Evolutionary conservation across 768 basidiomycete genomes (phyloP), one percentile per base, ranked within the genome.

Genomic region (Xerocomellus intermedius): DNA sequence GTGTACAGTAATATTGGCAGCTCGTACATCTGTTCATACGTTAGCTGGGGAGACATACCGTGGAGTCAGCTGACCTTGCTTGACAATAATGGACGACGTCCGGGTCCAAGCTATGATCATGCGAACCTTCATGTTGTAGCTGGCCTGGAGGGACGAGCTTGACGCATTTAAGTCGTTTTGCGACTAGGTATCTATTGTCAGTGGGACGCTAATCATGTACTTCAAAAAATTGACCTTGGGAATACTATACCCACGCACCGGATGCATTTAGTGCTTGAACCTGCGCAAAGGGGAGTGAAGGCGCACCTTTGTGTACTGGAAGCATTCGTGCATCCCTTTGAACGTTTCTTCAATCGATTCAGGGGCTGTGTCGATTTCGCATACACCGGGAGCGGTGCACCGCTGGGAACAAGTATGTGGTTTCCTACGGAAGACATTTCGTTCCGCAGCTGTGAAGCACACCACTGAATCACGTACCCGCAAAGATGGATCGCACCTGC

Each of bases 261-360:
- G 26, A 26, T 48, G 10, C 2, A 14, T 30, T 45, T 17, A 35
- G 19, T 8, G 8, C 9, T 33, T 17, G 7, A 50, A 48, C 16
- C 21, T 19, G 13, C 6, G 26, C 26, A 12, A 48, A 19, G 17
- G 16, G 12, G 28, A 32, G 8, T 9, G 38, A 28, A 35, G 19
- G 48, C 52, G 35, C 42, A 81, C 85, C 77, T 79, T 86, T 1
- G 84, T 86, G 53, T 82, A 86, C 58, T 82, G 78, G 67, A 84
- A 86, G 3, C 75, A 81, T 58, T 83, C 80, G 38, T 85, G 79
- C 64, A 6, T 6, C 2, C 85, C 85, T 0, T 75, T 79, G 56
- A 86, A 86, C 0, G 82, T 84, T 8, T 77, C 82, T 56, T 84
- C 79, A 17, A 86, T 77, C 0, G 82, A 79, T 51, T 80, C 77